Percentiles rank a stretch among this genome's conserved stretches.
These are phyloP conservation scores for Cercospora sp. DNA, from an alignment of 2,329 filamentous ascomycete species.

Conservation along the genomic window DNA sequence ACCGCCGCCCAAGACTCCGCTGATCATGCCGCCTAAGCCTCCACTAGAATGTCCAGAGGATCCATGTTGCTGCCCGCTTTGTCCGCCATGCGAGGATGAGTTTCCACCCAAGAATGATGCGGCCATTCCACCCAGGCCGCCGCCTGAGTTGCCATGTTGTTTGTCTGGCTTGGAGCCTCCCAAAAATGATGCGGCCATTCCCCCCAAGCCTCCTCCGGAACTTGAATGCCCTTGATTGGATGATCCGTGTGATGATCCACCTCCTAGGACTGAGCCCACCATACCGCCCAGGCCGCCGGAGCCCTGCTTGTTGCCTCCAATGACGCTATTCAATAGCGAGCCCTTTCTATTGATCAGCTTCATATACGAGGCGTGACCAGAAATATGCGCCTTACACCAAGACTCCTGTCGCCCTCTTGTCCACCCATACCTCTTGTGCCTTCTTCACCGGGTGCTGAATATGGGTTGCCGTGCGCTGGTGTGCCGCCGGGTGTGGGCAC, in stretches of 20 bases:
- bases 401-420: slow-evolving; percentile 35
- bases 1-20: slow-evolving; percentile 36
- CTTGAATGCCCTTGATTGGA: slow-evolving; percentile 22
- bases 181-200: slow-evolving; percentile 37
- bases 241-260: slow-evolving; percentile 21
- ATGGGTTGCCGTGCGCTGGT: slow-evolving; percentile 40
- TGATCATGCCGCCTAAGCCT: slow-evolving; percentile 33
- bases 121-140: slow-evolving; percentile 32
- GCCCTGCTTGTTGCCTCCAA: slow-evolving; percentile 36
- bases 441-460: slow-evolving; percentile 33
- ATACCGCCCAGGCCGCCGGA: slow-evolving; percentile 29
- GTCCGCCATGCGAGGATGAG: slow-evolving; percentile 26
- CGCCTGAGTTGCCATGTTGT: slow-evolving; percentile 22
- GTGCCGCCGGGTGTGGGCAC: slow-evolving; percentile 43
- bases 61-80: slow-evolving; percentile 26
- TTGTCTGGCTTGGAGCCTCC: slow-evolving; percentile 31
- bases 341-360: slow-evolving; percentile 28
- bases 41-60: slow-evolving; percentile 25
- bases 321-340: slow-evolving; percentile 31
- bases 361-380: not conserved
- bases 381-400: slow-evolving; percentile 31
- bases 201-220: slow-evolving; percentile 30
- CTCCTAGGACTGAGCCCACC: slow-evolving; percentile 27
- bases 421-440: slow-evolving; percentile 33
- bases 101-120: slow-evolving; percentile 31